Conservation (phyloP, 2,329 filamentous ascomycete species). For the Zymoseptoria crescenta region DNA sequence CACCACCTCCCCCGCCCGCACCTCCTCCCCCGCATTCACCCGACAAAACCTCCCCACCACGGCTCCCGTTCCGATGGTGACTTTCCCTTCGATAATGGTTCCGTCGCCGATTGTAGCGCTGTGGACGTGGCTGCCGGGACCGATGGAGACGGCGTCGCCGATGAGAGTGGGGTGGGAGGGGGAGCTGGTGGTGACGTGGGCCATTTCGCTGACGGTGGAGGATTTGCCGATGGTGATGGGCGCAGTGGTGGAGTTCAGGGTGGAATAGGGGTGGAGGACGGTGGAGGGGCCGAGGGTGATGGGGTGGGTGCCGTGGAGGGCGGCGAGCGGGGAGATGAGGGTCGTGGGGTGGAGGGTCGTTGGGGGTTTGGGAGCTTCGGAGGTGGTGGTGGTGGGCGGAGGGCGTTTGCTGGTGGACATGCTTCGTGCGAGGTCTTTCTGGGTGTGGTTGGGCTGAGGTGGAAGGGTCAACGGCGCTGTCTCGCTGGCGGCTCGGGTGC, state of each 20-base stretch:
- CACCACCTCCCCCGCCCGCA: conserved; percentile 32
- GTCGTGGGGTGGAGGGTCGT: conserved; percentile 40
- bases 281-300: conserved; percentile 71
- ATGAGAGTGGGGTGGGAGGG: conserved; percentile 31
- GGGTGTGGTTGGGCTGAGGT: not conserved
- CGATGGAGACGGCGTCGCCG: conserved; percentile 37
- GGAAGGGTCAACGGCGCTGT: not conserved
- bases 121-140: conserved; percentile 36
- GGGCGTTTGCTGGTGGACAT: not conserved
- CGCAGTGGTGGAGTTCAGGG: conserved; percentile 35
- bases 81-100: conserved; percentile 25
- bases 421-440: no score
- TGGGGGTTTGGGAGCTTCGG: conserved; percentile 23
- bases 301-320: conserved; percentile 60
- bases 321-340: conserved; percentile 42
- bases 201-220: conserved; percentile 70
- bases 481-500: no score
- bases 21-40: conserved; percentile 31
- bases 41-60: conserved; percentile 42
- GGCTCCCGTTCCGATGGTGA: conserved; percentile 31
- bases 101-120: conserved; percentile 25
- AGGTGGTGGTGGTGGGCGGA: no score
- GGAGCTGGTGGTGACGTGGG: conserved; percentile 31
- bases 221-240: conserved; percentile 38
- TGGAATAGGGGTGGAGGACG: conserved; percentile 78